Base-by-base conservation (phyloP, 176 grass and related monocot species). In the Cenchrus fungigraminus region DNA sequence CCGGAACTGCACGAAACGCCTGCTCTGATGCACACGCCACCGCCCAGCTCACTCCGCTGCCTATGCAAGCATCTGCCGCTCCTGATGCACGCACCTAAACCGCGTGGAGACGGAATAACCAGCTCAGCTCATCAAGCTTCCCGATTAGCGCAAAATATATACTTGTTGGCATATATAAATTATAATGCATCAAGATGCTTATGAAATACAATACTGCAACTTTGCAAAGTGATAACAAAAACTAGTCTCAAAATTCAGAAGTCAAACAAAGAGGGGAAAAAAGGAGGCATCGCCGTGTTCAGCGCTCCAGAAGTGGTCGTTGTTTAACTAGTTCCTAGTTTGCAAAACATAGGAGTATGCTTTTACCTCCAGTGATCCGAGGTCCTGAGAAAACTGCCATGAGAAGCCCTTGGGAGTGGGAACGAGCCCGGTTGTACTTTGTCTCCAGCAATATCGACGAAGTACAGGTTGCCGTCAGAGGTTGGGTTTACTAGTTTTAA, bases 31-130 rank as follows among this genome's bases (percentile, higher is more conserved):
- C 53, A 28, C 10, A 82, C 80, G 40, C 42, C 56, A 62, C 42
- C 25, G 45, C 20, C 81, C 45, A 43, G 43, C 70, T 31, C 57
- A 64, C 43, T 63, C 69, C 8, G 19, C 20, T 12, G 53, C 28
- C 25, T 10, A 17, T 37, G 15, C 29, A 66, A 19, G 47, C 47
- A 66, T 42, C 82, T 74, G 57, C 59, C 37, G 71, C 58, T 59
- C 57, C 49, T 6, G 73, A 45, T 76, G 51, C 83, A 77, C 77
- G 83, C 51, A 85, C 68, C 61, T 46, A 14, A 25, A 9, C 61
- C 32, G 20, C 60, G 20, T 55, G 4, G 56, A 65, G 32, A 73
- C 10, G 46, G 17, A 43, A 53, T 54, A 6, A 53, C 46, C 19
- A 65, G 71, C 71, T 65, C 71, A 44, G n/a, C 32, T 84, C 71